Conservation (phyloP, 208 protist genomes). For the Trypanosoma brucei region DNA sequence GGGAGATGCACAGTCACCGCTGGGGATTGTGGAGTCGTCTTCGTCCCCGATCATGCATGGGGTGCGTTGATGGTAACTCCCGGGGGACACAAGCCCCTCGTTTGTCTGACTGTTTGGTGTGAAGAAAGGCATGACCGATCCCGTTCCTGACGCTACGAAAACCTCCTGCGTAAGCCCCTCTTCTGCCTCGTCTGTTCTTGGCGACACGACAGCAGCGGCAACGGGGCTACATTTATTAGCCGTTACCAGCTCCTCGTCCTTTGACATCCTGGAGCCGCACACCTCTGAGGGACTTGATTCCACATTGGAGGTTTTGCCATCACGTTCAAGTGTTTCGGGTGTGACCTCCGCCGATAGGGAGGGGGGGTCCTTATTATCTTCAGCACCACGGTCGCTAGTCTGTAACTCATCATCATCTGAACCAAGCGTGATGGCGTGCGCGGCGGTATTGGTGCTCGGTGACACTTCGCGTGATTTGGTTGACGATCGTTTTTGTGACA, state of each 20-base stretch:
- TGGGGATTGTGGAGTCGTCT: conserved; percentile 27
- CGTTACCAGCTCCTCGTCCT: background rate
- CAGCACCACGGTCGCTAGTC: too few species aligned
- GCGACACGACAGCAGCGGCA: background rate
- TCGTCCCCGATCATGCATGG: conserved; percentile 71
- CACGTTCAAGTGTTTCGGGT: too few species aligned
- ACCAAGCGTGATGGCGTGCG: too few species aligned
- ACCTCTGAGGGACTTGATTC: background rate
- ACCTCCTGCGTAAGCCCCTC: conserved; percentile 1
- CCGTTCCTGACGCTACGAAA: background rate
- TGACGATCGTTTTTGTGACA: too few species aligned
- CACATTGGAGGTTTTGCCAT: too few species aligned
- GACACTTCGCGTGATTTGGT: too few species aligned
- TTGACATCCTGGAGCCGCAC: background rate
- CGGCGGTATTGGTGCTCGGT: too few species aligned
- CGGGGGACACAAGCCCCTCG: conserved; percentile 39
- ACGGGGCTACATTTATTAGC: background rate
- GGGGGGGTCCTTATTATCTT: too few species aligned
- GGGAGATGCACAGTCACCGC: conserved; percentile 2
- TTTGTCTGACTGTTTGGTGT: conserved; percentile 12
- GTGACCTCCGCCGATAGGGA: too few species aligned
- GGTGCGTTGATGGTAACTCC: conserved; percentile 72
- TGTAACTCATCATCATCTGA: too few species aligned
- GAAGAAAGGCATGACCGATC: background rate
- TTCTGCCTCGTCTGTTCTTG: background rate